Evolutionary conservation across 2,329 filamentous ascomycete species (phyloP), one percentile per base, ranked within the genome.

Genomic region (Trichoderma koningiopsis): DNA sequence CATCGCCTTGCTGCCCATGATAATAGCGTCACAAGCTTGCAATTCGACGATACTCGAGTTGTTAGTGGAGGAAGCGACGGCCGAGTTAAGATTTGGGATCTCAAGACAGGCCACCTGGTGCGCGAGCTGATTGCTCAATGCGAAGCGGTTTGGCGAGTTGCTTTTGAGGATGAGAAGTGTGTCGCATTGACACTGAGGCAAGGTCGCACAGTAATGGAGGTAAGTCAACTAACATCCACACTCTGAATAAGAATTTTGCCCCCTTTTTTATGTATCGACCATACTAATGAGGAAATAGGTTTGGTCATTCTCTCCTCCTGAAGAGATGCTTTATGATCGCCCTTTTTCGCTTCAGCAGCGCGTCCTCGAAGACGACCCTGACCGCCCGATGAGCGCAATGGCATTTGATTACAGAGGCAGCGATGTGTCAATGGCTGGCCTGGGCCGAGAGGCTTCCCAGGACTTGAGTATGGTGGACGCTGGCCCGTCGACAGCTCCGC

Each of bases 91-190:
- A 94, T 99, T 67, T 99, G 96, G 96, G 95, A 97, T 81, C 84
- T 98, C 70, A 94, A 96, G 80, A 96, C 93, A 2, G 96, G 96
- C 4, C 91, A 92, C 69, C 86, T 97, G 33, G 93, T 99, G 27
- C 89, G 96, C 70, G 96, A 99, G 80, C 87, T 99, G 53, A 95
- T 95, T 58, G 90, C 91, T 24, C 94, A 95, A 65, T 93, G 95
- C 0, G 95, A 99, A 77, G 94, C 95, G 19, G 96, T 99, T 0
- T 99, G 96, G 96, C 88, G 96, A 70, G 95, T 99, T 40, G 96
- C 96, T 0, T 99, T 99, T 78, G 96, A 99, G 77, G 95, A 97
- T 73, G 96, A 99, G 81, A 98, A 97, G 80, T 97, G 95, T 70
- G 95, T 99, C 35, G 95, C 97, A 37, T 92, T 99, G 85, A 96